A percentile compares a stretch with the other conserved stretches of the same genome.
phyloP scores from a whole-genome alignment of 2,329 filamentous ascomycete genomes.

The Xylariaceae sp. region DNA sequence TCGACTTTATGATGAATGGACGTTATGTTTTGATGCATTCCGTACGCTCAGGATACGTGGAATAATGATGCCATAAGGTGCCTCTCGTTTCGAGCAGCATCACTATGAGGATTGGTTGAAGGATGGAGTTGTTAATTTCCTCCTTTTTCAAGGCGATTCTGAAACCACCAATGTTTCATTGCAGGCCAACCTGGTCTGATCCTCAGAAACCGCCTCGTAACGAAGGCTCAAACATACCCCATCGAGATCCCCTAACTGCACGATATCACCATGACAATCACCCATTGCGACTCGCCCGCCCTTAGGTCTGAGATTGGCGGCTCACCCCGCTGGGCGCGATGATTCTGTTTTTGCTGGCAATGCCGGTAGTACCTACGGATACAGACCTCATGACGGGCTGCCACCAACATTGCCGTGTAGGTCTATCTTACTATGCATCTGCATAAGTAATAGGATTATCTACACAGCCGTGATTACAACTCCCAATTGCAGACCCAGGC shows the following conservation, averaged over 20 bases:
- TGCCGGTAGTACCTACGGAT: no score
- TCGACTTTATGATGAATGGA: not conserved
- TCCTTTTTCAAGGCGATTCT: not conserved
- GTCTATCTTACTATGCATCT: not conserved
- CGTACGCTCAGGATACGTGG: not conserved
- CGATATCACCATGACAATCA: not conserved
- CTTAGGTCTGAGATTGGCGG: not conserved
- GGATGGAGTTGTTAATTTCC: not conserved
- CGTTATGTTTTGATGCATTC: not conserved
- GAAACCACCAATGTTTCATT: not conserved
- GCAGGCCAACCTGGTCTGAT: not conserved
- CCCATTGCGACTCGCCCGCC: not conserved
- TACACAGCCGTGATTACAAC: not conserved
- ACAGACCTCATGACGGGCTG: no score
- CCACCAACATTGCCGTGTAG: no score
- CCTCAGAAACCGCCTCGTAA: not conserved
- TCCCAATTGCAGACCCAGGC: not conserved
- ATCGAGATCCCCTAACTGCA: not conserved
- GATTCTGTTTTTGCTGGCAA: no score
- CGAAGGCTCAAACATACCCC: not conserved
- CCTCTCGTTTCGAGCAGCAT: not conserved
- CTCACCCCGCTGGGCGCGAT: not conserved
- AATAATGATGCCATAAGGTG: not conserved
- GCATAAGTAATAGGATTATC: not conserved
- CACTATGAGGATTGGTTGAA: not conserved